Base-by-base conservation (phyloP, 2,329 filamentous ascomycete species). In the Ceratocystis destructans region DNA sequence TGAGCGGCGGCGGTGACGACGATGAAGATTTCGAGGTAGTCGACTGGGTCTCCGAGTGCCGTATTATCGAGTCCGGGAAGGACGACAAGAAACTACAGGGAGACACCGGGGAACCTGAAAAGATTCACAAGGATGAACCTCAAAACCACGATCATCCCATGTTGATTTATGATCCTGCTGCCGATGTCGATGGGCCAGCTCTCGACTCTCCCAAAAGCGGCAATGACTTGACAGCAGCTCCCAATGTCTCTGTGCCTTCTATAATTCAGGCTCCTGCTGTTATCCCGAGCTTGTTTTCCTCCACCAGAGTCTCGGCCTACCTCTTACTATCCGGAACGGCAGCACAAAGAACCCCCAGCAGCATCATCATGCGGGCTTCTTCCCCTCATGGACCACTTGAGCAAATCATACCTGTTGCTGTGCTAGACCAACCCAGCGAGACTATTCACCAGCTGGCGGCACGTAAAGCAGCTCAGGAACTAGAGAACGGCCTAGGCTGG, bases 401-500 rank as follows among this genome's bases (percentile, higher is more conserved):
- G 64, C 79, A 89, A 4, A 80, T 83, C 53, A 85, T 91, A 12
- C 85, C 86, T 0, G 77, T 90, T 46, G 78, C 81, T 1, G 70
- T 77, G 2, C 73, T 83, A 0, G 70, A 77, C 0, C 72, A 75
- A 0, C 77, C 75, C 41, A 79, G 78, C 2, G 75, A 82, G 64
- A 87, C 81, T 0, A 82, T 90, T 53, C 87, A 90, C 72, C 85
- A 88, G 70, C 82, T 91, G 0, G 87, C 87, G 0, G 86, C 85
- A 0, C 83, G 83, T 65, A 88, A 86, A 72, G 84, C 84, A 1
- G 78, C 87, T 17, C 77, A 82, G 61, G 88, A 90, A 69, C 79
- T 91, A 0, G 87, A 91, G 73, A 82, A 88, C 72, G 83, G 83
- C 0, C 80, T 85, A 28, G 87, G 87, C 12, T 90, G 87, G 85